Evolutionary conservation across 2,329 filamentous ascomycete species (phyloP).

Genomic region (Emmonsia crescens): DNA sequence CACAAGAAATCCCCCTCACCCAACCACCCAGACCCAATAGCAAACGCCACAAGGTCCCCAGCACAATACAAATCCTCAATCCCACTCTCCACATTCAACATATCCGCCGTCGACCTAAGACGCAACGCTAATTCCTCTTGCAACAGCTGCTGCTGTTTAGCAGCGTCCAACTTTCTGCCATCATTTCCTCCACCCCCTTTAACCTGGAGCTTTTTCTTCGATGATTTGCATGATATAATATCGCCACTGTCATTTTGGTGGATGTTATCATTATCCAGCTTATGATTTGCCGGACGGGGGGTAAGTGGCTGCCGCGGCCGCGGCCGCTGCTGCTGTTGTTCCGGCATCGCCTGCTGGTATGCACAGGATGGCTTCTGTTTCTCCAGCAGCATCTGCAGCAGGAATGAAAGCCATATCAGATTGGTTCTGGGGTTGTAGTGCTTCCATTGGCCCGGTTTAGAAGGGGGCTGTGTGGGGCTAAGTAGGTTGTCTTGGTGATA

Average conservation of each 20-base stretch:
- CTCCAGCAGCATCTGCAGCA: conserved; percentile 46
- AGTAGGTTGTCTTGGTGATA: conserved; percentile 35
- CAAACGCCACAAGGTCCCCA: conserved; percentile 33
- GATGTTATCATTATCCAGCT: conserved; percentile 2
- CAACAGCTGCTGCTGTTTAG: conserved; percentile 4
- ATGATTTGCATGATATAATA: not conserved
- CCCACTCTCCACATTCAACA: conserved; percentile 29
- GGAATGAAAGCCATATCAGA: conserved; percentile 52
- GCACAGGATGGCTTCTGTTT: conserved; percentile 19
- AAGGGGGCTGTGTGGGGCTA: conserved; percentile 23
- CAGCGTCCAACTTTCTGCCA: not conserved
- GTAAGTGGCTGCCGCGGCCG: conserved; percentile 21
- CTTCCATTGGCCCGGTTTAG: conserved; percentile 39
- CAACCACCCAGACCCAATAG: conserved; percentile 34
- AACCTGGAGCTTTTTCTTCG: conserved; percentile 9
- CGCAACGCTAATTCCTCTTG: conserved; percentile 24
- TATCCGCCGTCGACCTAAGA: conserved; percentile 22
- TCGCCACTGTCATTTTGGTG: not conserved
- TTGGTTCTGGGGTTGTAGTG: conserved; percentile 51
- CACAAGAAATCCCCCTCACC: conserved; percentile 29
- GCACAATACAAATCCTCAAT: conserved; percentile 34
- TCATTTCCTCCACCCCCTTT: not conserved
- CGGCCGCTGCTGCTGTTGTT: not conserved
- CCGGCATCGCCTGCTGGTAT: not conserved
- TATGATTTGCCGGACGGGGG: conserved; percentile 24